A percentile compares a stretch with the other conserved stretches of the same genome.
phyloP scores from a whole-genome alignment of 352 stramenopile genomes.

The Pythium rhizo-oryzae region DNA sequence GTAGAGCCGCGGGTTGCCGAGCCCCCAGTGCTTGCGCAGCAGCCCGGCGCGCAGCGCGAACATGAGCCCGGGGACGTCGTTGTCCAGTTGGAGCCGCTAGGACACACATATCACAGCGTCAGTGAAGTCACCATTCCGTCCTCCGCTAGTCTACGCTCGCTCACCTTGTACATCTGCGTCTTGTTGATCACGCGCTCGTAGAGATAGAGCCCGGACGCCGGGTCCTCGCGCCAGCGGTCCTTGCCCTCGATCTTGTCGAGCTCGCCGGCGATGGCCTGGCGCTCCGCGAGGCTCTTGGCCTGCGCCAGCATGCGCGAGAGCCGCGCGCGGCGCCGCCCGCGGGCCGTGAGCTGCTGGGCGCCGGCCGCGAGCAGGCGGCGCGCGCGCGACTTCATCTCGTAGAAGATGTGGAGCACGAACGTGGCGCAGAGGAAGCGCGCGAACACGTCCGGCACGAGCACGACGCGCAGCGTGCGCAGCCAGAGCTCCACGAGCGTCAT shows the following conservation, averaged over 20 bases:
- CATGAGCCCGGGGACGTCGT: conserved; percentile 97
- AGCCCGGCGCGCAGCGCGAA: conserved; percentile 95
- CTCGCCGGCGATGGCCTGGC: conserved; percentile 71
- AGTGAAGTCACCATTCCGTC: no score
- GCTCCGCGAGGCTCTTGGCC: conserved; percentile 69
- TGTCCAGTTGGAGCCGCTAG: conserved; percentile 63
- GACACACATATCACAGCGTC: no score
- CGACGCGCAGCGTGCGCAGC: conserved; percentile 63
- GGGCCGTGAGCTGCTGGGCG: conserved; percentile 45
- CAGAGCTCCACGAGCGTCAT: conserved; percentile 80
- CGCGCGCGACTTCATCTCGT: conserved; percentile 60
- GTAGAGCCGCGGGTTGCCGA: conserved; percentile 89
- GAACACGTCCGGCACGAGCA: conserved; percentile 83
- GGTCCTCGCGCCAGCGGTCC: conserved; percentile 83
- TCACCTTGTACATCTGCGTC: conserved; percentile 89
- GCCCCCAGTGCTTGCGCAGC: conserved; percentile 95
- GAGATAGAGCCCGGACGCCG: conserved; percentile 60
- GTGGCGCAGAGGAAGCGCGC: conserved; percentile 73
- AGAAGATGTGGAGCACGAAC: conserved; percentile 79
- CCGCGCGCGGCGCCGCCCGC: conserved; percentile 47
- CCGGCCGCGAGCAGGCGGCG: conserved; percentile 32
- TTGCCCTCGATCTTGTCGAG: conserved; percentile 83
- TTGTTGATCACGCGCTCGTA: conserved; percentile 87
- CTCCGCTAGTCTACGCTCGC: no score
- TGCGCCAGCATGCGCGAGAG: conserved; percentile 55